Percentiles rank a stretch among this genome's conserved stretches.
These are phyloP conservation scores for Lactarius tabidus DNA, from an alignment of 768 basidiomycete species.

Conservation along the genomic window DNA sequence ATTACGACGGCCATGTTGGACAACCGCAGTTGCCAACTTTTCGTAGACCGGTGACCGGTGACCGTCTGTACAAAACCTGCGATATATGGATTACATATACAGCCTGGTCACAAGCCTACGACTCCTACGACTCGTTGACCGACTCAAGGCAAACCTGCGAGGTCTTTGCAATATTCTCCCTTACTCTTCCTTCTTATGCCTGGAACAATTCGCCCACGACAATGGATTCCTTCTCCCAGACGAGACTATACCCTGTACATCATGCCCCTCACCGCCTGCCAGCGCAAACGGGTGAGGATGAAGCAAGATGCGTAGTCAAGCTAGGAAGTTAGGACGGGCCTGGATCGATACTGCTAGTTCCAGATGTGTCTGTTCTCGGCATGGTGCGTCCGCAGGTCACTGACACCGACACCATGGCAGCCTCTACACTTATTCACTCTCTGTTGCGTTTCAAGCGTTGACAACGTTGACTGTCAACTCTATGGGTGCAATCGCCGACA, in stretches of 20 bases:
- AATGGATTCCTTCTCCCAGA: slow-evolving; percentile 79
- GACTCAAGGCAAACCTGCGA: no score
- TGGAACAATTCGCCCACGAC: slow-evolving; percentile 86
- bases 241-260: slow-evolving; percentile 52
- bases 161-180: slow-evolving; percentile 75
- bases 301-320: slow-evolving; percentile 68
- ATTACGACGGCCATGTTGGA: no score
- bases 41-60: no score
- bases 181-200: slow-evolving; percentile 81
- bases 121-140: no score
- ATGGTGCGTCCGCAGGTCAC: neutral
- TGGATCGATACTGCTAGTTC: slow-evolving; percentile 94
- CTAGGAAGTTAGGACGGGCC: slow-evolving; percentile 72
- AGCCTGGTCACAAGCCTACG: no score
- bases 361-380: slow-evolving; percentile 48
- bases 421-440: slow-evolving; percentile 82
- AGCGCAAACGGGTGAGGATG: slow-evolving; percentile 32
- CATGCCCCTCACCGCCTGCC: slow-evolving; percentile 9
- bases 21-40: no score
- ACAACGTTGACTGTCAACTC: slow-evolving; percentile 93
- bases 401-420: slow-evolving; percentile 39
- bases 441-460: slow-evolving; percentile 87
- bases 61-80: no score
- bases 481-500: slow-evolving; percentile 87
- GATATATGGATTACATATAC: no score